These are phyloP conservation scores for Xylariaceae sp. DNA, from an alignment of 2,329 filamentous ascomycete species.

Conservation along the genomic window DNA sequence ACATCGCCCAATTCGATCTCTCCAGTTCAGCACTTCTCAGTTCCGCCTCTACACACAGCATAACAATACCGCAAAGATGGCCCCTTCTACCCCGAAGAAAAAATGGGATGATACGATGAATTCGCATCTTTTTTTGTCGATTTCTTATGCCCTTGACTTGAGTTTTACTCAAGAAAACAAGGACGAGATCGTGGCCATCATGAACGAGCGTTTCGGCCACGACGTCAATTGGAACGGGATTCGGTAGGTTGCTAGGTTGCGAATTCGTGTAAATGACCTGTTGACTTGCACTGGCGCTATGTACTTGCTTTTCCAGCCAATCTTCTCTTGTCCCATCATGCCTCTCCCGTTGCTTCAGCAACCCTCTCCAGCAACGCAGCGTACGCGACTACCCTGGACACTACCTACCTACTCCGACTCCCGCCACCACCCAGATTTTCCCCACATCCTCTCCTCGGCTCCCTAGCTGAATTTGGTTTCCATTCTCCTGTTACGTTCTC, in stretches of 20 bases:
- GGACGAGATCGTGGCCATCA: constrained; percentile 21
- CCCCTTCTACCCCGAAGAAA: constrained; percentile 7
- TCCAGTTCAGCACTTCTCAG: too few species aligned
- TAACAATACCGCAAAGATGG: constrained; percentile 8
- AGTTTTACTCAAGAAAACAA: constrained; percentile 23
- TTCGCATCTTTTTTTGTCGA: constrained; percentile 23
- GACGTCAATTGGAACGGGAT: constrained; percentile 35
- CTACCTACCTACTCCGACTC: background rate
- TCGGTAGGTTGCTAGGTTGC: constrained; percentile 34
- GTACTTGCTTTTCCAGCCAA: background rate
- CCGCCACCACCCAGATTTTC: background rate
- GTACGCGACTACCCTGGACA: background rate
- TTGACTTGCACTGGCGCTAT: background rate
- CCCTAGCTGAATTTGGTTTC: background rate
- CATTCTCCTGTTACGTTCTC: background rate
- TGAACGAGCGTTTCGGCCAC: constrained; percentile 24
- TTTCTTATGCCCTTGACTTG: constrained; percentile 21
- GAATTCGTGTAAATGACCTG: constrained; percentile 1
- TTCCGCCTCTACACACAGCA: background rate
- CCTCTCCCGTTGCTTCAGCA: background rate
- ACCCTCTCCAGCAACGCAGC: background rate
- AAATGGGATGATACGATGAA: constrained; percentile 23
- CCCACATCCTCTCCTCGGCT: background rate
- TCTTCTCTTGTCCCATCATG: background rate
- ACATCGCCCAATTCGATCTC: too few species aligned